Percentiles rank a stretch among this genome's conserved stretches.
Conservation (phyloP, 1,284 basidiomycete species). For the Mycosarcoma maydis region DNA sequence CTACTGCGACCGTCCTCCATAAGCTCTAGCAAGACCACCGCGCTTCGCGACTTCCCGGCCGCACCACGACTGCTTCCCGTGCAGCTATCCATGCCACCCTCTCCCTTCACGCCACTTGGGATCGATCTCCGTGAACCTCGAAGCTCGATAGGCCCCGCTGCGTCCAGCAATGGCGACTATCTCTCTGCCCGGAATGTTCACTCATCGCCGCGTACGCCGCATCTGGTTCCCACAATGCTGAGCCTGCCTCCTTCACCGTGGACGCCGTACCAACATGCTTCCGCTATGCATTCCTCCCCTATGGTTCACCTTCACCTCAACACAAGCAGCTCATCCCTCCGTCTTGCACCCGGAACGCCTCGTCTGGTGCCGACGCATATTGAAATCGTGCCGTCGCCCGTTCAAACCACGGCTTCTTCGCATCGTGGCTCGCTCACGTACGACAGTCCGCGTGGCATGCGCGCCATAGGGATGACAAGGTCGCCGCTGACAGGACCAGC, state of each 20-base stretch:
- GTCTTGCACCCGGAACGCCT: slow-evolving; percentile 48
- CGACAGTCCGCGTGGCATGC: slow-evolving; percentile 29
- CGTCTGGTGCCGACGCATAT: slow-evolving; percentile 52
- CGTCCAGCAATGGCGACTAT: slow-evolving; percentile 22
- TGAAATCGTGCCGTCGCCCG: slow-evolving; percentile 52
- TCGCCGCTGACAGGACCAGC: slow-evolving; percentile 22
- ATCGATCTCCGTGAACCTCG: slow-evolving; percentile 21
- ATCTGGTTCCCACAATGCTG: slow-evolving; percentile 49
- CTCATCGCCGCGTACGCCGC: slow-evolving; percentile 45
- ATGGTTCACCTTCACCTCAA: slow-evolving; percentile 48
- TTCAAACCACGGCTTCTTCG: slow-evolving; percentile 38
- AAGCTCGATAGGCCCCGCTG: slow-evolving; percentile 6
- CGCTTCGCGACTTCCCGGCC: slow-evolving; percentile 34
- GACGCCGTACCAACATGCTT: slow-evolving; percentile 37
- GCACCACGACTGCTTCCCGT: slow-evolving; percentile 53
- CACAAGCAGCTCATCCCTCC: slow-evolving; percentile 32
- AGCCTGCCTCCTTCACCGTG: slow-evolving; percentile 59
- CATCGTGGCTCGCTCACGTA: slow-evolving; percentile 37
- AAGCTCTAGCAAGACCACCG: slow-evolving; percentile 15
- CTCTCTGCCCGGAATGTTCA: slow-evolving; percentile 30
- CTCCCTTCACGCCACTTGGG: slow-evolving; percentile 45
- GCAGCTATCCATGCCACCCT: slow-evolving; percentile 42
- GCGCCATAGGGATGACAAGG: slow-evolving; percentile 8
- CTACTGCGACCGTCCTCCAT: slow-evolving; percentile 27
- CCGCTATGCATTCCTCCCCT: slow-evolving; percentile 6